Evolutionary conservation across 805 yeast genomes (phyloP), one percentile per base, ranked within the genome.

Genomic region (Saturnispora dispora): DNA sequence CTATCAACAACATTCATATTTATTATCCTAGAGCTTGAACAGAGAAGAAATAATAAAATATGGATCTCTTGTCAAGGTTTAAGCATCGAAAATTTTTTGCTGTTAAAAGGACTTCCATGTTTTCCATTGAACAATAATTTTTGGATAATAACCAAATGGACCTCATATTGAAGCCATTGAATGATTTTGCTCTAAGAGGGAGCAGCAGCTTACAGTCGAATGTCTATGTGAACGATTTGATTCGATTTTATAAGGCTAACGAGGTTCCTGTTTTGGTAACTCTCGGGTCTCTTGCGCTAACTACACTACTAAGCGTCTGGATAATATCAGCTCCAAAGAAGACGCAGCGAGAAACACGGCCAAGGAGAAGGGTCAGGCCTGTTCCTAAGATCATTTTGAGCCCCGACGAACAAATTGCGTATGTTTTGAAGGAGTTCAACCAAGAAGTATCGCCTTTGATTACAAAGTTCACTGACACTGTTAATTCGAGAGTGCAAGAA

Each of bases 1-100:
- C 96, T 79, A 63, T 91, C 97, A 42, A 68, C 65, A 27, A 71
- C 57, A 50, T 65, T 69, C 75, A 71, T 73, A 11, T 22, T 33
- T 25, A 3, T 25, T 44, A 5, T 4, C 11, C 10, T 17, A 13
- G 17, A 17, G 30, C 5, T n/a, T 15, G 10, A 22, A 32, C 8
- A 10, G 36, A 33, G 17, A 36, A 35, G 23, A 28, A 22, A 25
- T 39, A 40, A 48, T 33, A 13, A 22, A 40, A n/a, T 4, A 25
- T 17, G 5, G 15, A 33, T 37, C 20, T 37, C 5, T 37, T 8
- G 13, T 11, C 17, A 17, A 18, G n/a, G 9, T 18, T 11, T 20
- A 37, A 37, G 15, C 13, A 8, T 10, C 22, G 20, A 37, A 37
- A 37, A 37, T 18, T 37, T 37, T 37, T 37, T 18, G 13, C 15